Evolutionary conservation across 768 basidiomycete species (phyloP), one percentile per base, ranked within the genome.

Genomic region (Hygrophorus pudorinus): DNA sequence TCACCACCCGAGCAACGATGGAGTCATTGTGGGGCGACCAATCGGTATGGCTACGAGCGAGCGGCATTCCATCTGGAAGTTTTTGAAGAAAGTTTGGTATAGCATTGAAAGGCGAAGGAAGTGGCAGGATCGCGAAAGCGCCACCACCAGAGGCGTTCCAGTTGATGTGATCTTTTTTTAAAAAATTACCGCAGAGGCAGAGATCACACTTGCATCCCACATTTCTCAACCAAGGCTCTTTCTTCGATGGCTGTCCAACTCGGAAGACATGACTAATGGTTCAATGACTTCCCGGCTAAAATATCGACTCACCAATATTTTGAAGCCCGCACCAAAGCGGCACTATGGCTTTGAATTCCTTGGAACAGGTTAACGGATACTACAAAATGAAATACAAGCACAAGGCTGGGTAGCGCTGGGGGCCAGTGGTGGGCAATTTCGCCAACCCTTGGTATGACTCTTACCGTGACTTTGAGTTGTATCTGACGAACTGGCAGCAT

Each of bases 1-100:
- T 99, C 94, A 38, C 85, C 91, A 12, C 76, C 89, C 1, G 90
- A 93, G 86, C 94, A 53, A 96, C 85, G 55, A 94, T 70, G 5
- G 75, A 69, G 64, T 98, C 94, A 56, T 92, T 82, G 60, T 94
- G 90, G 0, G 92, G 93, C 0, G 86, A 89, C 91, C 92, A 98
- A 57, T 86, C 88, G 0, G 94, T 81, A 61, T 88, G 85, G 24
- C 83, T 86, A 44, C 94, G 81, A 13, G 89, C 90, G 44, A 98
- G 75, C 1, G 96, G 96, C 32, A 97, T 71, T 50, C 84, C 78
- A 59, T 99, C 96, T 1, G 93, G 96, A 16, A 97, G 73, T 63
- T 88, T 93, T 59, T 73, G 70, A 5, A 81, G 78, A 55, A 93
- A 65, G 37, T 65, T 64, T 2, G 69, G 66, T 40, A 71, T 66